Evolutionary conservation across 2,329 filamentous ascomycete species (phyloP).

Genomic region (Seiridium cupressi): DNA sequence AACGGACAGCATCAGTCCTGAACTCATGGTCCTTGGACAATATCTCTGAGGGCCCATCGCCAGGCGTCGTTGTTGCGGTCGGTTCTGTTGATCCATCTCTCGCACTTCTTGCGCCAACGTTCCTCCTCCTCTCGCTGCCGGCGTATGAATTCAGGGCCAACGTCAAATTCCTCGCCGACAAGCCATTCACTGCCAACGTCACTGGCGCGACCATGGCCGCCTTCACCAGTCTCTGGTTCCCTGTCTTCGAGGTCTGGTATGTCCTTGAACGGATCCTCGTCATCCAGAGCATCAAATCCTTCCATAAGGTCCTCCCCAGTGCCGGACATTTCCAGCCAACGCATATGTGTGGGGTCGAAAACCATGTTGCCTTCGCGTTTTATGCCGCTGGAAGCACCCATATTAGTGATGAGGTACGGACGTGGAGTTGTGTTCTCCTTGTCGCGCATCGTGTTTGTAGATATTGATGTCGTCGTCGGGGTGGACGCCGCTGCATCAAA

Average conservation of each 20-base stretch:
- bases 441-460: conserved; percentile 43
- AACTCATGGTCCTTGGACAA: conserved; percentile 38
- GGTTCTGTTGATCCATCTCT: conserved; percentile 72
- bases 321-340: conserved; percentile 76
- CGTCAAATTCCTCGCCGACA: conserved; percentile 95
- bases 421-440: conserved; percentile 61
- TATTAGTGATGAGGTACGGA: conserved; percentile 86
- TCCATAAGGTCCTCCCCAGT: conserved; percentile 59
- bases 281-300: conserved; percentile 69
- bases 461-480: conserved; percentile 48
- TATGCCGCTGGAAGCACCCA: conserved; percentile 79
- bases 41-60: conserved; percentile 74
- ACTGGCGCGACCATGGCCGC: conserved; percentile 50
- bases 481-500: conserved; percentile 68
- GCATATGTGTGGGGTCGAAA: conserved; percentile 96
- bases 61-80: conserved; percentile 59
- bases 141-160: conserved; percentile 89
- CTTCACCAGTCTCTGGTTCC: conserved; percentile 46
- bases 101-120: conserved; percentile 84
- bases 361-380: conserved; percentile 98
- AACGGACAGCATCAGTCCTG: background rate
- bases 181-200: conserved; percentile 75
- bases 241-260: conserved; percentile 87
- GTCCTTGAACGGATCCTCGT: conserved; percentile 90
- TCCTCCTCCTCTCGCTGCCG: conserved; percentile 90